Base-by-base conservation (phyloP, 2,329 filamentous ascomycete species). In the Aspergillus sp. region DNA sequence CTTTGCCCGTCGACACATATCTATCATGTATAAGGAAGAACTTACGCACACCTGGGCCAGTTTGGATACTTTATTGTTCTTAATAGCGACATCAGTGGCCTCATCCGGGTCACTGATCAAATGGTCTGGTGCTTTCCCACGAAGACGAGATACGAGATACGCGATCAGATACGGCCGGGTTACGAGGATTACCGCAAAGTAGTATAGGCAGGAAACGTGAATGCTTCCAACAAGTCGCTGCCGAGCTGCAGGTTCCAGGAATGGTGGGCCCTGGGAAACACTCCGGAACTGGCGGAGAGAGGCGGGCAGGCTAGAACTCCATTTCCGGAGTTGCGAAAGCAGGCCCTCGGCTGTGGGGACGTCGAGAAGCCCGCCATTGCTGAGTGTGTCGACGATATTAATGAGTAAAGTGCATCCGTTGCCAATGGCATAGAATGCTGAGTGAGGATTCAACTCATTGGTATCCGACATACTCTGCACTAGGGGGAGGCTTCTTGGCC, bases 201-300 rank as follows among this genome's bases (percentile, higher is more conserved):
- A 84, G 64, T 85, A 85, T 0, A 81, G 67, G 59, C 82, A 84
- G 0, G 82, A 80, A 2, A 85, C 76, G 55, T 84, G 82, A 0
- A 83, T 74, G n/a, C 76, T 82, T 1, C 77, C 79, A 13, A 82
- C 76, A 13, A 63, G 49, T 8, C 38, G n/a, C 56, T 61, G 49
- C 8, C 55, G 41, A 28, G 59, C 13, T 7, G 8, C 13, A 9
- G 53, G 38, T 10, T 47, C 19, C 4, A 30, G 12, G 17, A 12
- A 13, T 5, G 28, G 38, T 36, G 1, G 19, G 5, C 8, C 5
- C 0, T 45, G 17, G 15, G 17, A 53, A 9, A n/a, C 17, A 15
- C 12, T 21, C 28, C 19, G 28, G 7, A 30, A 36, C n/a, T n/a
- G 47, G 15, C 47, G 47, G 19, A 49, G 8, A 10, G 5, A 5